Evolutionary conservation across 2,329 filamentous ascomycete species (phyloP), one percentile per base, ranked within the genome.

Genomic region (Rhytidhysteron rufulum): DNA sequence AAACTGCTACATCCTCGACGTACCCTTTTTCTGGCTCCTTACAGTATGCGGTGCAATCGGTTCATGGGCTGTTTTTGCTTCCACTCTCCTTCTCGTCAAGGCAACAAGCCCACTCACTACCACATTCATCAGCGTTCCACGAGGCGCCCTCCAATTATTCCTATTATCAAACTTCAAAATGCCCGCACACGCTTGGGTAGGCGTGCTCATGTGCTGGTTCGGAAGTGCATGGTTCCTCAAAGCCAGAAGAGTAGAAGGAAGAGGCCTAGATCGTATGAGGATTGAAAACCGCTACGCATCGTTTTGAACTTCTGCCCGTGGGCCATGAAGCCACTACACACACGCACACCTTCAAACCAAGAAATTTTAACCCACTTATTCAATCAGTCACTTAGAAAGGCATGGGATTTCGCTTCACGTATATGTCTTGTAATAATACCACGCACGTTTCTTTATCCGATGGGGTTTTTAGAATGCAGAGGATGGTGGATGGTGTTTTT

Each of bases 21-120:
- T 77, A 1, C 72, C 73, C 2, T 78, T 73, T 54, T 76, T 77
- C 59, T 78, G 74, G 74, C 58, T 77, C 31, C 71, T 77, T 66
- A 69, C 72, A 29, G 49, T 70, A 4, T 72, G 72, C 40, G 72
- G 71, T 3, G 71, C 71, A 2, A 53, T 73, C 5, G 71, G 70
- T 3, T 67, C 63, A 0, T 74, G 69, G 57, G 67, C 71, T 4
- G 69, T 75, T 4, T 76, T 77, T 44, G 64, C 63, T 3, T 59
- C 65, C n/a, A 73, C 69, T 2, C 57, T 77, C 36, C 55, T 75
- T 13, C 57, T 77, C 25, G 68, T 73, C 15, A 68, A 73, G 44
- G 67, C 71, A 2, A 77, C 74, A 3, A 71, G 66, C 43, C 75
- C 75, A 2, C 45, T 78, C 4, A 72, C 71, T 1, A 68, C 71